A percentile compares a stretch with the other conserved stretches of the same genome.
These are phyloP conservation scores for Diaporthe destruens DNA, from an alignment of 2,329 filamentous ascomycete species.

Conservation along the genomic window DNA sequence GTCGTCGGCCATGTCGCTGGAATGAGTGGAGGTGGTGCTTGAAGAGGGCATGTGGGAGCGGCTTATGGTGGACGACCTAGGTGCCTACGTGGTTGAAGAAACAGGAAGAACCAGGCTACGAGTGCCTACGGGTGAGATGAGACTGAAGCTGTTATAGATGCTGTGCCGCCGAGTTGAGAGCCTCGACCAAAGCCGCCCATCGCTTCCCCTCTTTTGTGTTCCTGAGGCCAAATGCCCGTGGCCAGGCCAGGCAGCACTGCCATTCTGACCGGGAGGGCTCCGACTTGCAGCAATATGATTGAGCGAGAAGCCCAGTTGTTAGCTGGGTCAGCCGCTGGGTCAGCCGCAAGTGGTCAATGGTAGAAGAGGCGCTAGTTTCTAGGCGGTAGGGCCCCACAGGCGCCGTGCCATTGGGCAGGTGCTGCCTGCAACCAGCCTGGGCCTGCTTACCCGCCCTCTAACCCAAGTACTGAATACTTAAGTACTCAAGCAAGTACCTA, in stretches of 20 bases:
- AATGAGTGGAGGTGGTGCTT: slow-evolving; percentile 33
- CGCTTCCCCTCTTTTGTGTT: neutral
- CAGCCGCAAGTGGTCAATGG: slow-evolving; percentile 15
- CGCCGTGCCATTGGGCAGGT: neutral
- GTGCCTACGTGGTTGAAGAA: too few relatives aligned
- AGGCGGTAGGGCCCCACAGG: slow-evolving; percentile 11
- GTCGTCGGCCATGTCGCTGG: slow-evolving; percentile 35
- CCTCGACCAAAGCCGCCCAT: neutral
- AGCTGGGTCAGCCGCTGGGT: too few relatives aligned
- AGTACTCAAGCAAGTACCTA: too few relatives aligned
- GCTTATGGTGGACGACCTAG: neutral
- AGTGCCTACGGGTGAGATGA: neutral
- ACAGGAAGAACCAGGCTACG: neutral
- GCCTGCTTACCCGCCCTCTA: neutral
- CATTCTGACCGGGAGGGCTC: neutral
- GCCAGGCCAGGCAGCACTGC: neutral
- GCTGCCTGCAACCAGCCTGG: slow-evolving; percentile 4
- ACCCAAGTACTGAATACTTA: too few relatives aligned
- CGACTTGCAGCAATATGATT: neutral
- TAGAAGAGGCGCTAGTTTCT: neutral
- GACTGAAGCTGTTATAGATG: neutral
- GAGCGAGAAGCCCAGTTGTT: too few relatives aligned
- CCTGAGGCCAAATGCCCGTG: slow-evolving; percentile 3
- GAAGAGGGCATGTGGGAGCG: slow-evolving; percentile 29
- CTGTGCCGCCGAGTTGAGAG: slow-evolving; percentile 26